Base-by-base conservation (phyloP, 306 rosid genomes). In the Quercus bicolor region DNA sequence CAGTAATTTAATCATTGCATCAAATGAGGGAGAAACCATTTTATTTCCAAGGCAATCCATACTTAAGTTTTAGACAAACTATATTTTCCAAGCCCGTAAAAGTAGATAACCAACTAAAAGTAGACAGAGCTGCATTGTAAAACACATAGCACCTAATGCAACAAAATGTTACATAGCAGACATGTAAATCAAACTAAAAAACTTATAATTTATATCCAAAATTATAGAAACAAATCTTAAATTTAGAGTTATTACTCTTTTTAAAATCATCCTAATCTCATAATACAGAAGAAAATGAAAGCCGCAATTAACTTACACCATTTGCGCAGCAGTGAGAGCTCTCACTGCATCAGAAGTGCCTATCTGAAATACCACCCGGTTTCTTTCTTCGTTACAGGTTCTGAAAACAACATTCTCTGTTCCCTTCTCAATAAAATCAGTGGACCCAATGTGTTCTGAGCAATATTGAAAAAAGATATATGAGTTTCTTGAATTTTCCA, bases 401-500 rank as follows among this genome's bases (percentile, higher is more conserved):
- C 98, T 89, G 85, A 94, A 94, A 82, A 89, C 97, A 71, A 92
- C 93, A 81, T 34, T 86, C 29, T 84, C 83, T 13, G 94, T 86
- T 75, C 93, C 94, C 78, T 87, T 94, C 91, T 94, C 97, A 77
- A 94, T 93, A 88, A 94, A 90, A 83, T 94, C 97, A 70, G 80
- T 74, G 31, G 91, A 81, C 64, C 98, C 94, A 74, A 90, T 45
- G 66, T 57, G 74, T 60, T 85, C 98, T 92, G 80, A 68, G 7
- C 53, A 68, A 68, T 48, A 34, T 34, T 9, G 52, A 59, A 78
- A 76, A 68, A 34, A 54, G 73, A 64, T 26, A 64, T 26, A 71
- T 0, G 54, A 62, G 43, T 56, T 72, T 69, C 45, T 51, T 51
- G 70, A 77, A 68, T 53, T 56, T 28, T 26, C 68, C 70, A 78